A percentile compares a stretch with the other conserved stretches of the same genome.
phyloP scores from a whole-genome alignment of 176 grass and related monocot species.

The Ananas comosus region DNA sequence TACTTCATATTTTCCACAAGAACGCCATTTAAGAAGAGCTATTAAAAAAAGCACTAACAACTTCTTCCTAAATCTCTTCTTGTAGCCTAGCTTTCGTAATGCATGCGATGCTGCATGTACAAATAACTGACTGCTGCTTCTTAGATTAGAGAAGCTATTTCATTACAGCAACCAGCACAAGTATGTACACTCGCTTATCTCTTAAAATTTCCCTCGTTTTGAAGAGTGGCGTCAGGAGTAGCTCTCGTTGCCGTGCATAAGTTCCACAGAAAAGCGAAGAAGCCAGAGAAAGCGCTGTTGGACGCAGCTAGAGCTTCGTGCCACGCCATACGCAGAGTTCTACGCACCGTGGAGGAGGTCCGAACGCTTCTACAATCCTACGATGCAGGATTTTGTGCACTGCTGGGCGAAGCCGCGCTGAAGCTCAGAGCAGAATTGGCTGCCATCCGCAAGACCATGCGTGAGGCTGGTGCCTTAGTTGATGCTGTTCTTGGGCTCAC shows the following conservation, averaged over 20 bases:
- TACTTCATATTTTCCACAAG: too few relatives aligned
- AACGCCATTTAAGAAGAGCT: too few relatives aligned
- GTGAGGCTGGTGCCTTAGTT: not conserved
- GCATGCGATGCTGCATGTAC: too few relatives aligned
- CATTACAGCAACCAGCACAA: not conserved
- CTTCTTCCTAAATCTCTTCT: too few relatives aligned
- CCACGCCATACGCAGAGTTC: not conserved
- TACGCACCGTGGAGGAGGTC: not conserved
- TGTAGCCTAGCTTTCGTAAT: too few relatives aligned
- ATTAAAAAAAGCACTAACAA: too few relatives aligned
- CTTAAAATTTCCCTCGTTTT: not conserved
- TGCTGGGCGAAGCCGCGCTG: not conserved
- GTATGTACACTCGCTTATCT: not conserved
- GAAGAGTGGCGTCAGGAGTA: not conserved
- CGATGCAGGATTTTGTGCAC: not conserved
- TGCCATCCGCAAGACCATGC: not conserved
- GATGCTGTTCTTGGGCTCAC: not conserved
- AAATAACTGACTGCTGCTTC: too few relatives aligned
- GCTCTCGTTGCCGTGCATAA: not conserved
- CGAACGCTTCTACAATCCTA: not conserved
- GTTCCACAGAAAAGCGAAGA: slow-evolving; percentile 5
- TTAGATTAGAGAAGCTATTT: too few relatives aligned
- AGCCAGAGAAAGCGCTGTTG: not conserved
- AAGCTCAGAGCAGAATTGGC: not conserved
- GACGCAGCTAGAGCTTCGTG: not conserved